Base-by-base conservation (phyloP, 805 yeast species). In the Alloascoidea africana region DNA sequence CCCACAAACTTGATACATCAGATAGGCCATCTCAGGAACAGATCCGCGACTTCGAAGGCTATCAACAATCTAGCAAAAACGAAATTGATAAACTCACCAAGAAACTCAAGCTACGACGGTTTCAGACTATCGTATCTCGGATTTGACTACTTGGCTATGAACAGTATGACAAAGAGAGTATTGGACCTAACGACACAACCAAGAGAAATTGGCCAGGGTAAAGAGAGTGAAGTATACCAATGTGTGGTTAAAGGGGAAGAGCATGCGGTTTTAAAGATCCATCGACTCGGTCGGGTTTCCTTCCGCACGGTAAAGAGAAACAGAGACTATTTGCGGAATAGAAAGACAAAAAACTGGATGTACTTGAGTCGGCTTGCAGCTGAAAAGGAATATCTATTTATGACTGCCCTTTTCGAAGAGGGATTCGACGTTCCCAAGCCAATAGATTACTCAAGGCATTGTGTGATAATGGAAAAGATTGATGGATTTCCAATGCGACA, bases 191-290 rank as follows among this genome's bases (percentile, higher is more conserved):
- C 95, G 14, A 67, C 77, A 35, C 82, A 80, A 5, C n/a, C n/a
- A n/a, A n/a, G n/a, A n/a, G n/a, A n/a, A n/a, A 86, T 89, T 47
- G 98, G 97, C 42, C 95, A 91, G 37, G 98, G 98, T 49, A 91
- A 91, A 53, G 98, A 91, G 58, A 86, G 96, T 2, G 98, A 91
- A 60, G 87, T 91, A 50, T 85, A 80, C 55, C 69, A 87, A 8
- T 87, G 82, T 1, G 75, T 78, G 40, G 87, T 80, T 49, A 61
- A 66, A 8, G 52, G 68, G 15, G 91, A 89, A 1, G 48, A 52
- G n/a, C 70, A 73, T 38, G 70, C 72, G 48, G 95, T 87, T 14
- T 59, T 91, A 52, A 91, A 91, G 56, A 79, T 91, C 30, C 96
- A 87, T 58, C 70, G 98, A 46, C 65, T 91, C 41, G 99, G 99